phyloP scores from a whole-genome alignment of 805 yeast species.

The Cyberlindnera saturnus region DNA sequence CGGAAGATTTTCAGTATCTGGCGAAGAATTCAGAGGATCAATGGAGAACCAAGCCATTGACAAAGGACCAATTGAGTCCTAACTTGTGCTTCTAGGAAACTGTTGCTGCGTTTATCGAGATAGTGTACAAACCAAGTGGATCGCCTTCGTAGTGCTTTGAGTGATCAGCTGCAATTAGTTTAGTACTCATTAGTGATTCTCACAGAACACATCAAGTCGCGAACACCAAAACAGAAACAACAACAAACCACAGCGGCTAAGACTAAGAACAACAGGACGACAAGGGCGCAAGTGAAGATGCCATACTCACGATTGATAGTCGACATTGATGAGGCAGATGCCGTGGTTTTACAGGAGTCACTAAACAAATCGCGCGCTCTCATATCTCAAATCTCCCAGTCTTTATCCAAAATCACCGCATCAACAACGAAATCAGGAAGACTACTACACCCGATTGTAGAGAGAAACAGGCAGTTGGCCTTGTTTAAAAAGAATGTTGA shows the following conservation, averaged over 20 bases:
- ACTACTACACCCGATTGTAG: conserved; percentile 67
- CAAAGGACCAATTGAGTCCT: background rate
- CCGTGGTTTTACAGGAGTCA: conserved; percentile 74
- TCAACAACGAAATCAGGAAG: conserved; percentile 51
- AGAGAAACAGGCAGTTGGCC: conserved; percentile 52
- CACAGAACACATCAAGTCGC: background rate
- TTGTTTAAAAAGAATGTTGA: conserved; percentile 52
- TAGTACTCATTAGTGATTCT: background rate
- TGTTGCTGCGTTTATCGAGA: background rate
- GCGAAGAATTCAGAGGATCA: background rate
- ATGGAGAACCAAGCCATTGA: background rate
- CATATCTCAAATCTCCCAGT: conserved; percentile 46
- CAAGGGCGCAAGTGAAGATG: conserved; percentile 1
- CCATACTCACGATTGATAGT: conserved; percentile 21
- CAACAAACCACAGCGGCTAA: background rate
- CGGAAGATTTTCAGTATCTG: background rate
- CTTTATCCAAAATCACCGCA: conserved; percentile 47
- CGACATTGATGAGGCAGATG: conserved; percentile 77
- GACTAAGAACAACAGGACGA: background rate
- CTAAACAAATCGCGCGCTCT: conserved; percentile 52
- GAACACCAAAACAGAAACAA: background rate
- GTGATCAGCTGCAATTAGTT: no score
- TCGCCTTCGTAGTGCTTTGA: no score
- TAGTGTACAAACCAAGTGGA: no score
- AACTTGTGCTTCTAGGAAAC: background rate